Base-by-base conservation (phyloP, 306 rosid species). In the Ochetophila trinervis region DNA sequence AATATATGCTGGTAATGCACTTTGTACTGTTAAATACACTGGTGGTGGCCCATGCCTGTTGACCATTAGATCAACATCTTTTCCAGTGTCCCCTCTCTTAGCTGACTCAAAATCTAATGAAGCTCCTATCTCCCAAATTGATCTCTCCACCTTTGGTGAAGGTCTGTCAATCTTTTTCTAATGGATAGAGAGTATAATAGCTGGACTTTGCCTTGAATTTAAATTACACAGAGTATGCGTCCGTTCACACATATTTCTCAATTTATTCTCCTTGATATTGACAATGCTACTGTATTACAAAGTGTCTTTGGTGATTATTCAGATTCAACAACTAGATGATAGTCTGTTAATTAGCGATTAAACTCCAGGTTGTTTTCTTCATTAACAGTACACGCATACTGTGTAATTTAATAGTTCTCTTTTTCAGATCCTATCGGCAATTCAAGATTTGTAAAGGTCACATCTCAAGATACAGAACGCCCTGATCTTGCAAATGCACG, bases 401-500 rank as follows among this genome's bases (percentile, higher is more conserved):
- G 65, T 16, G 54, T 51, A 13, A 50, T 27, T 1, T 32, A 24
- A 17, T 22, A 3, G 60, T 42, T 40, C 30, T 68, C 64, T 57
- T 68, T 53, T 69, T 68, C 86, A 92, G 98, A 85, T 68, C 60
- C 79, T 68, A n/a, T 67, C 44, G 85, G 74, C 52, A 87, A 84
- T 75, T 92, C 98, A 51, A 82, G 85, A 75, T 89, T 76, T 62
- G 66, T 89, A 55, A 80, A 79, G 77, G 95, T 74, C 57, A 79
- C 93, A 32, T 76, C 88, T 60, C 96, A 81, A 63, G 88, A 85
- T 50, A 78, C 86, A 32, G 96, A 87, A 67, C 70, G 83, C 22
- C 98, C 98, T 56, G 96, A 89, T 81, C 98, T 92, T 69, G 98
- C 89, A 69, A 92, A 83, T 85, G 95, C 98, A 53, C 84, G 79